Evolutionary conservation across 2,329 filamentous ascomycete species (phyloP), one percentile per base, ranked within the genome.

Genomic region (Alternaria atra): DNA sequence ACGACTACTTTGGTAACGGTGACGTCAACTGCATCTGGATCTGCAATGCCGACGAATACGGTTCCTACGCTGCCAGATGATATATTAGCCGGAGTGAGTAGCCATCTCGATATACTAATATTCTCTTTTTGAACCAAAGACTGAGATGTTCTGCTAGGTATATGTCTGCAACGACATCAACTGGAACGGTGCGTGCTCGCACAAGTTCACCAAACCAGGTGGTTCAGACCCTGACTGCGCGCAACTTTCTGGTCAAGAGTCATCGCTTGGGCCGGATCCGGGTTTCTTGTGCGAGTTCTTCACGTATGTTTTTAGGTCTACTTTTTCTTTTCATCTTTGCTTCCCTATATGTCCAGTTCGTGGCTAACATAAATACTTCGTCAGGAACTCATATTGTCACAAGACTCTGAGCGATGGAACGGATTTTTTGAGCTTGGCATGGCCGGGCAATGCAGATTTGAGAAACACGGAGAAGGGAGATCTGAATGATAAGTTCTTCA

Each of bases 281-380:
- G 74, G 73, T 0, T 69, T 65, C 29, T 52, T 46, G 4, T 77
- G 75, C 50, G 60, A 60, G 1, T 75, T 76, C 39, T 77, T 67
- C 60, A 69, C 65, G 75, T 75, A 65, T 4, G 70, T 66, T 17
- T 51, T 7, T 23, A 32, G 8, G 13, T 10, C 52, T 23, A 10
- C 9, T 39, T 25, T 32, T 6, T n/a, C 17, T 8, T 29, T 12
- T 34, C 17, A 29, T 9, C 25, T 27, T 12, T 17, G 10, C 29
- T 40, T 27, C 20, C 34, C 4, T 6, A 47, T 25, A 20, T 20
- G 25, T 42, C n/a, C 35, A 25, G 37, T 46, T 50, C 12, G 1
- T 13, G 15, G 23, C 13, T 25, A 23, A n/a, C 17, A 15, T 47
- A 13, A 6, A 25, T 23, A 2, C 25, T 9, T 17, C 10, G 3